A percentile compares a stretch with the other conserved stretches of the same genome.
These are phyloP conservation scores for Globisporangium irregulare DNA, from an alignment of 352 stramenopile genomes.

Conservation along the genomic window DNA sequence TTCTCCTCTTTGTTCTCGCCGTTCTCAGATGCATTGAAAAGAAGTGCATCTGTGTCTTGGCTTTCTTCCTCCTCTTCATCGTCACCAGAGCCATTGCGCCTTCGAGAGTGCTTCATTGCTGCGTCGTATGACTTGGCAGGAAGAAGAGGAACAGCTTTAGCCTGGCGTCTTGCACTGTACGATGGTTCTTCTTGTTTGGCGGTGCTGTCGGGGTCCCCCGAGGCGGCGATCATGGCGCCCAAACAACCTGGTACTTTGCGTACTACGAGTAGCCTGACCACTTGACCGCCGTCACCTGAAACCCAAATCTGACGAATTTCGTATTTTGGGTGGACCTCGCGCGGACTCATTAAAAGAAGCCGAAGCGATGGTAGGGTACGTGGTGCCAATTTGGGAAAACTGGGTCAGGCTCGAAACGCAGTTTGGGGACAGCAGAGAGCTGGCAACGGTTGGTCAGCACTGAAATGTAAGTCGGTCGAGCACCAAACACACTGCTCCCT, in stretches of 20 bases:
- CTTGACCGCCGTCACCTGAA: background rate
- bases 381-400: background rate
- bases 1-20: conserved; percentile 36
- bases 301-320: conserved; percentile 14
- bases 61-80: background rate
- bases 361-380: background rate
- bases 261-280: no score
- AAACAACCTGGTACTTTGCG: no score
- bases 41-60: background rate
- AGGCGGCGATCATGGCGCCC: no score
- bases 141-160: background rate
- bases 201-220: background rate
- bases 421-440: background rate
- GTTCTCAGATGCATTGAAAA: background rate
- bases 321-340: conserved; percentile 19
- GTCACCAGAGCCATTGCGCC: background rate
- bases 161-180: background rate
- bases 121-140: background rate
- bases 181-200: background rate
- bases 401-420: background rate
- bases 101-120: conserved; percentile 12
- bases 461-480: conserved; percentile 1
- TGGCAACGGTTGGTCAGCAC: background rate
- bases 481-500: background rate
- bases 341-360: background rate